Evolutionary conservation across 805 yeast species (phyloP).

Genomic region (Metschnikowia peoriensis): DNA sequence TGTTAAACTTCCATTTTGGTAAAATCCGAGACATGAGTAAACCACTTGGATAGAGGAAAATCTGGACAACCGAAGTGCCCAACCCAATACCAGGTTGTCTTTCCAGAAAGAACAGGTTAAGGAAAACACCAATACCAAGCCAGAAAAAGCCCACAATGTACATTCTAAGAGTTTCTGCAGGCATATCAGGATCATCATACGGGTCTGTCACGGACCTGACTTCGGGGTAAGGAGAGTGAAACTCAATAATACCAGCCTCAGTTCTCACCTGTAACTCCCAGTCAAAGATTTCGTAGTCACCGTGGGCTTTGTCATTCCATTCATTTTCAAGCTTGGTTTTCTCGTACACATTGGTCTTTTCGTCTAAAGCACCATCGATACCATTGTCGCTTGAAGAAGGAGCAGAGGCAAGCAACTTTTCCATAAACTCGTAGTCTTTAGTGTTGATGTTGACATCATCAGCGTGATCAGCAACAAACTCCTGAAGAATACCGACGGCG

Average conservation of each 20-base stretch:
- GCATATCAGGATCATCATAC: constrained; percentile 47
- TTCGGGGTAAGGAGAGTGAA: constrained; percentile 56
- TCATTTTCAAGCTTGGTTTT: constrained; percentile 6
- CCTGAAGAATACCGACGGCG: constrained; percentile 37
- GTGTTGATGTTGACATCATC: constrained; percentile 49
- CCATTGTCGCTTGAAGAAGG: not conserved
- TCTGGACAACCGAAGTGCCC: constrained; percentile 52
- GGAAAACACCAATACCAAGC: constrained; percentile 49
- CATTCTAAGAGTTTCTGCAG: constrained; percentile 54
- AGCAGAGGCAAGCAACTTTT: constrained; percentile 12
- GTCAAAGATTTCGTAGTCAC: not conserved
- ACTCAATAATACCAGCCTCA: constrained; percentile 13
- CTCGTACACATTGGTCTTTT: constrained; percentile 6
- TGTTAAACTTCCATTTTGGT: constrained; percentile 29
- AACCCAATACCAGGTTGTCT: constrained; percentile 54
- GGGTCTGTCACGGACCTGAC: constrained; percentile 61
- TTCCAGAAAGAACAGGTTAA: constrained; percentile 54
- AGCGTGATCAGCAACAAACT: constrained; percentile 39
- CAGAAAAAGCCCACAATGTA: constrained; percentile 52
- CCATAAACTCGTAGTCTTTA: constrained; percentile 33
- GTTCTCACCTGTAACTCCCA: not conserved
- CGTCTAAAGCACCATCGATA: constrained; percentile 4
- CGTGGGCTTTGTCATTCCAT: not conserved
- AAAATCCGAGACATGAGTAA: constrained; percentile 39
- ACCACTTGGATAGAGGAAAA: constrained; percentile 63